phyloP scores from a whole-genome alignment of 106 monocot genomes.

The Dendrobium chrysotoxum region DNA sequence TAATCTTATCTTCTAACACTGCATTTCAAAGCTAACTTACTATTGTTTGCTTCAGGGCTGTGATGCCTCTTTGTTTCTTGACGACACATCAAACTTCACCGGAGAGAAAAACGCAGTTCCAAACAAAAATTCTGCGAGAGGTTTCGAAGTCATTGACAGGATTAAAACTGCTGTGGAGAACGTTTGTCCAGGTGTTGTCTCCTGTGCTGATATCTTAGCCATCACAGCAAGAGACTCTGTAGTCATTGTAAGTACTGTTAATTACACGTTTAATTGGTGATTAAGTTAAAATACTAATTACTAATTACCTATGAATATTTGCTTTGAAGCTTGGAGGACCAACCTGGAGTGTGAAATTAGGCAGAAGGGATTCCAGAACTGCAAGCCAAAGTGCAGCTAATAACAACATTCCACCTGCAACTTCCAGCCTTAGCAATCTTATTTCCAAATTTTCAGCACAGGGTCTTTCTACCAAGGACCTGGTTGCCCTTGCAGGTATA shows the following conservation, averaged over 20 bases:
- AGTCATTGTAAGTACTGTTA: conserved; percentile 15
- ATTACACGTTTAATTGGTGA: not conserved
- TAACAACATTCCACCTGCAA: conserved; percentile 46
- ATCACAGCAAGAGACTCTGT: conserved; percentile 61
- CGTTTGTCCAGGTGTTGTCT: conserved; percentile 53
- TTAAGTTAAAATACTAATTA: not conserved
- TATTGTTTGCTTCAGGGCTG: conserved; percentile 38
- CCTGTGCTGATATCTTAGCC: conserved; percentile 73
- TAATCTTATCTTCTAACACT: too few relatives aligned
- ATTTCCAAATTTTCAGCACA: conserved; percentile 29
- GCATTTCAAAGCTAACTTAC: too few relatives aligned
- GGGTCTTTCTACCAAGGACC: conserved; percentile 48
- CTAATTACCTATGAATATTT: not conserved
- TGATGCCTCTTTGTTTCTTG: conserved; percentile 65
- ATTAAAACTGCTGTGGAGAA: conserved; percentile 58
- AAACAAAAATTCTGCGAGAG: conserved; percentile 49
- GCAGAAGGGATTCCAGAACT: conserved; percentile 67
- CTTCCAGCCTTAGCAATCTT: conserved; percentile 36
- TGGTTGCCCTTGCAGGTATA: conserved; percentile 49
- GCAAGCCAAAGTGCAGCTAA: conserved; percentile 44
- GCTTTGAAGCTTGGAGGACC: conserved; percentile 57
- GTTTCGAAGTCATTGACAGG: conserved; percentile 64
- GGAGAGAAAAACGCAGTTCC: conserved; percentile 66
- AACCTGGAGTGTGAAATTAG: conserved; percentile 55
- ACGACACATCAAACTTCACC: conserved; percentile 64